Evolutionary conservation across 116 monocot species (phyloP).

Genomic region (Zostera marina): DNA sequence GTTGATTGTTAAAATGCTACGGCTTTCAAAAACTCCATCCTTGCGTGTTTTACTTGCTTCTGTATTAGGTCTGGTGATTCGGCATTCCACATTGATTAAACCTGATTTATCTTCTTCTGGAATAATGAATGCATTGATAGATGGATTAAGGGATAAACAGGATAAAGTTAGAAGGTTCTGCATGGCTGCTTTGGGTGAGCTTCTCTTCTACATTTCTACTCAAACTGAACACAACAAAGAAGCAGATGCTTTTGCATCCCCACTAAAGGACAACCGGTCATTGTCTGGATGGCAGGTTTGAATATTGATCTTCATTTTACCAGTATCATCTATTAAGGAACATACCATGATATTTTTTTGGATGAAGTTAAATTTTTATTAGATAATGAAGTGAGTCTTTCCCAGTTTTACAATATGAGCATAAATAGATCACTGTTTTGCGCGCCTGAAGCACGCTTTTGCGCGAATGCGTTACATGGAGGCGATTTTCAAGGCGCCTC

Average conservation of each 20-base stretch:
- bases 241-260: conserved; percentile 38
- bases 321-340: neutral
- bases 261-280: conserved; percentile 48
- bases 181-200: conserved; percentile 93
- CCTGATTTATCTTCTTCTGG: conserved; percentile 67
- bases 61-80: conserved; percentile 62
- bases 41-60: conserved; percentile 68
- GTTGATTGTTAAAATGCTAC: conserved; percentile 76
- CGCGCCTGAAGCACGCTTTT: too few species aligned
- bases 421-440: too few species aligned
- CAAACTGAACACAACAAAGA: conserved; percentile 42
- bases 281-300: conserved; percentile 74
- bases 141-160: conserved; percentile 85
- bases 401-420: too few species aligned
- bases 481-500: too few species aligned
- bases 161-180: conserved; percentile 86
- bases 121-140: conserved; percentile 51
- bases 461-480: too few species aligned
- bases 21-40: conserved; percentile 49
- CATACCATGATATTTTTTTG: neutral
- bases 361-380: too few species aligned
- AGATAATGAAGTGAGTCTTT: too few species aligned
- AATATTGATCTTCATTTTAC: conserved; percentile 4
- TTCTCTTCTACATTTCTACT: conserved; percentile 92
- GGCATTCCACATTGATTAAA: conserved; percentile 77